phyloP scores from a whole-genome alignment of 441 rosid species.

The Kokia cookei region DNA sequence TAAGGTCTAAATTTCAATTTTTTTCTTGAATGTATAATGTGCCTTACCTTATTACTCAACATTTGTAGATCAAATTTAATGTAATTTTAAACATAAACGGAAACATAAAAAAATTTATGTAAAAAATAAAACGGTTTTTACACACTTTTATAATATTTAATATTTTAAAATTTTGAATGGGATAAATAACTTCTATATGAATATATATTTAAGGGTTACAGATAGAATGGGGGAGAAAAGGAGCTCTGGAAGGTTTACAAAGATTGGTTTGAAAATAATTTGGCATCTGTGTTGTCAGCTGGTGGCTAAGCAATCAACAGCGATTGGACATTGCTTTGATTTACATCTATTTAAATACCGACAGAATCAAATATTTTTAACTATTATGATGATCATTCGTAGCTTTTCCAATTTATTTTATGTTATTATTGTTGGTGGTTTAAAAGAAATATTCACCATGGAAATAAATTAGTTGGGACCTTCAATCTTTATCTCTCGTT shows the following conservation, averaged over 20 bases:
- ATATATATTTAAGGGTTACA: too few relatives aligned
- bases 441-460: too few relatives aligned
- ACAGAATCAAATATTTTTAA: background rate
- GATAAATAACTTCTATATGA: too few relatives aligned
- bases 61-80: background rate
- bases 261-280: background rate
- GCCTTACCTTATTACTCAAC: background rate
- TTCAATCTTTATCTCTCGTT: too few relatives aligned
- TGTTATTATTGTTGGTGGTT: background rate
- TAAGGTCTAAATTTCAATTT: too few relatives aligned
- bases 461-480: too few relatives aligned
- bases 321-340: background rate
- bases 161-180: too few relatives aligned
- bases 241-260: background rate
- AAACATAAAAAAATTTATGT: background rate
- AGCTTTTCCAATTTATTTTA: too few relatives aligned
- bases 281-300: background rate
- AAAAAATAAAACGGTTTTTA: too few relatives aligned
- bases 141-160: background rate
- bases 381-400: too few relatives aligned
- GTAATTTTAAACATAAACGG: background rate
- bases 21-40: too few relatives aligned
- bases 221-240: background rate
- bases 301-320: background rate
- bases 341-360: background rate